Base-by-base conservation (phyloP, 805 yeast genomes). In the Ogataea neopini region DNA sequence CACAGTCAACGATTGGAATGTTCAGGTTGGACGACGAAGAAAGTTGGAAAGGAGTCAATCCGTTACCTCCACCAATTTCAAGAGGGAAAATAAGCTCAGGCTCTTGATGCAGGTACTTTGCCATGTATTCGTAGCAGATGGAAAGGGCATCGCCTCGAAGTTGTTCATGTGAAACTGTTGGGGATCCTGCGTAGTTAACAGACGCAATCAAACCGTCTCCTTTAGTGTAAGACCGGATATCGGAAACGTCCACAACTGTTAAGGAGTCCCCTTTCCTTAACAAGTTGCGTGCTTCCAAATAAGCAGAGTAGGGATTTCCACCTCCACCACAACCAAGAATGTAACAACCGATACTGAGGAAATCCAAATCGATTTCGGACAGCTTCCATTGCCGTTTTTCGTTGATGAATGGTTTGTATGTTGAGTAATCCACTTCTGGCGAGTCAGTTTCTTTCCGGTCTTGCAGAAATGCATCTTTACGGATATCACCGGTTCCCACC, bases 291-390 rank as follows among this genome's bases (percentile, higher is more conserved):
- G 65, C 52, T 38, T 67, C 70, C 26, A 76, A 58, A 49, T 54
- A 72, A 15, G 55, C 56, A 4, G 75, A 61, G 56, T 74, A 72
- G 18, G 80, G 79, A 43, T 67, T 67, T 33, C 80, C 80, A 25
- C 80, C 80, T 11, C 80, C 80, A 2, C 80, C 80, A 58, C 76
- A 71, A 6, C 80, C 80, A 4, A 76, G 64, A 44, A 75, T 72
- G 52, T 75, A 54, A 20, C 71, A 59, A n/a, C 80, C 81, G 42
- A 72, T 66, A 28, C 69, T 56, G 10, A 75, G 50, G 48, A 66
- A 67, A 30, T 74, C 78, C 63, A 75, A 51, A 57, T 75, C 80
- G 2, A 58, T 59, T 49, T 67, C 76, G 3, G 71, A 61, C 17
- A 74, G 43, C 5, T 63, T 40, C 78, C 78, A 74, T 59, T 64